phyloP scores from a whole-genome alignment of 2,329 filamentous ascomycete species.

The Macroventuria anomochaeta region DNA sequence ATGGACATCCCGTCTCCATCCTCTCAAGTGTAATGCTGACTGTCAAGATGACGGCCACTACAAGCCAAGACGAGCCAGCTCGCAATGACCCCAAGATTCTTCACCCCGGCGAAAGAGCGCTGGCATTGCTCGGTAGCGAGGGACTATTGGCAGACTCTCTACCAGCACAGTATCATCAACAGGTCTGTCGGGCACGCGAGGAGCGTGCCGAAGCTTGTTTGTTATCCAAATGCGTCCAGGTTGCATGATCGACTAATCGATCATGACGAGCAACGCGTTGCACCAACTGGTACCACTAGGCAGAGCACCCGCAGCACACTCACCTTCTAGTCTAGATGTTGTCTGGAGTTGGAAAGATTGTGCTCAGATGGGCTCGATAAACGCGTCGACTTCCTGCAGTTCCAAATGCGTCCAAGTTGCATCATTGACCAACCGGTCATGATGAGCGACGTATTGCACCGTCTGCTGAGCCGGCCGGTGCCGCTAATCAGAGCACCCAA shows the following conservation, averaged over 20 bases:
- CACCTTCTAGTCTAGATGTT: background rate
- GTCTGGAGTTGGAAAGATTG: background rate
- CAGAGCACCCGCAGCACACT: background rate
- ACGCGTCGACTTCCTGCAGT: too few relatives aligned
- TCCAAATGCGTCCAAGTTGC: too few relatives aligned
- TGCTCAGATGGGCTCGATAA: too few relatives aligned
- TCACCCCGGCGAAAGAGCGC: background rate
- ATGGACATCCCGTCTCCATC: background rate
- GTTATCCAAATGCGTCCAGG: background rate
- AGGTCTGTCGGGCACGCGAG: background rate
- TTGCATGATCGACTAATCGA: background rate
- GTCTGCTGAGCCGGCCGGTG: too few relatives aligned
- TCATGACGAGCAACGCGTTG: background rate
- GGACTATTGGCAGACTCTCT: background rate
- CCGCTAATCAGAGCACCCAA: too few relatives aligned
- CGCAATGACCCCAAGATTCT: too few relatives aligned
- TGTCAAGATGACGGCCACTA: background rate
- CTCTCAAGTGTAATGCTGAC: background rate
- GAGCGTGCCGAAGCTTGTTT: background rate
- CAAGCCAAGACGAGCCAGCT: too few relatives aligned
- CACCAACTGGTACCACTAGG: background rate
- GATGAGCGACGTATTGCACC: too few relatives aligned
- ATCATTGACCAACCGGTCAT: too few relatives aligned
- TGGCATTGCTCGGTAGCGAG: background rate
- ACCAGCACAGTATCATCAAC: background rate